phyloP scores from a whole-genome alignment of 2,329 filamentous ascomycete species.

The Fusarium virguliforme region DNA sequence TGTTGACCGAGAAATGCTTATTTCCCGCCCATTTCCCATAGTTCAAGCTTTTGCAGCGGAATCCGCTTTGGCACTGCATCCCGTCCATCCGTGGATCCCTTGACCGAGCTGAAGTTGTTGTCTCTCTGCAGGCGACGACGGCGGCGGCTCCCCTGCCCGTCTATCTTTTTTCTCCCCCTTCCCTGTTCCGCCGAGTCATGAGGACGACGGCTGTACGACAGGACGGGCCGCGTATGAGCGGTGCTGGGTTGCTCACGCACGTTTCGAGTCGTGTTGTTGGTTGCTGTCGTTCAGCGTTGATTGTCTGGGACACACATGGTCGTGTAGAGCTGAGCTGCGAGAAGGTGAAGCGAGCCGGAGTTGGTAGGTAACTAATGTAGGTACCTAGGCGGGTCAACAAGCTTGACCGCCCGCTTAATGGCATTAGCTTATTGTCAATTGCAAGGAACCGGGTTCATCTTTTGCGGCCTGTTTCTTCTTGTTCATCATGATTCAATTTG shows the following conservation, averaged over 20 bases:
- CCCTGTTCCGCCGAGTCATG: conserved; percentile 37
- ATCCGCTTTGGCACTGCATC: conserved; percentile 7
- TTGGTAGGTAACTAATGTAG: too few species aligned
- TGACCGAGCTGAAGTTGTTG: conserved; percentile 18
- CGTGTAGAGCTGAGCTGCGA: conserved; percentile 26
- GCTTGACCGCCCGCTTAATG: conserved; percentile 7
- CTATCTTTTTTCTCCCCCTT: too few species aligned
- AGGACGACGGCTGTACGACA: conserved; percentile 38
- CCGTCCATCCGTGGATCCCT: not conserved
- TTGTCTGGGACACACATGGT: conserved; percentile 32
- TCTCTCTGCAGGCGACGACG: conserved; percentile 10
- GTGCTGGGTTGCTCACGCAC: conserved; percentile 7
- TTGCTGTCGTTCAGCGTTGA: conserved; percentile 25
- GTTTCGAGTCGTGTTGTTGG: conserved; percentile 11
- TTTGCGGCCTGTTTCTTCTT: conserved; percentile 1
- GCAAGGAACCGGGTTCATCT: not conserved
- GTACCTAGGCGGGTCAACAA: conserved; percentile 3
- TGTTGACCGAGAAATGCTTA: conserved; percentile 15
- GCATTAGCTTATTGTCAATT: not conserved
- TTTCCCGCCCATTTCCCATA: conserved; percentile 1
- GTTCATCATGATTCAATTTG: conserved; percentile 22
- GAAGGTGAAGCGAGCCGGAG: conserved; percentile 15
- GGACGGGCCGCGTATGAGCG: conserved; percentile 15
- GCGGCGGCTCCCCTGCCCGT: too few species aligned
- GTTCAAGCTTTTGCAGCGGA: not conserved